Evolutionary conservation across 2,329 filamentous ascomycete species (phyloP), one percentile per base, ranked within the genome.

Genomic region (Botrytis deweyae): DNA sequence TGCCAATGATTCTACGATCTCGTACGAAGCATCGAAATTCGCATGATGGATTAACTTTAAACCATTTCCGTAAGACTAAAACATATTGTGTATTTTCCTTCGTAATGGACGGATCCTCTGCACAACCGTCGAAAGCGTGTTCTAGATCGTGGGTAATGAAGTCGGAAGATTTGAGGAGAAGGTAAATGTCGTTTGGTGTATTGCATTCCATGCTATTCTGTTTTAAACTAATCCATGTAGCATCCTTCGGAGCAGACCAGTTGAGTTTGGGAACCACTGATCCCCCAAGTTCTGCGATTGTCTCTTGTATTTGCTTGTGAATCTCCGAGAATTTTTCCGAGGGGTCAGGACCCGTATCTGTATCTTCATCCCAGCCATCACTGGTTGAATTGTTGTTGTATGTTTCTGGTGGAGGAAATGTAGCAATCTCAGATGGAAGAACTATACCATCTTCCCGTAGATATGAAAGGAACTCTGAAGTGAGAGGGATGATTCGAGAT

Each of bases 11-110:
- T 72, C 89, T 89, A 18, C 93, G 87, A 74, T 94, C 87, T 79
- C 95, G 93, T 58, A 98, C 96, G 80, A 98, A 99, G 82, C 95
- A 98, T 38, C 96, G 89, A 83, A 99, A 99, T 82, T 99, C 96
- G 74, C 98, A 89, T 0, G 94, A 92, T 0, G 95, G 94, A 81
- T 98, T 96, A 72, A 96, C 90, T 76, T 91, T 91, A 83, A 97
- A 93, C 83, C 93, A 95, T 81, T 97, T 93, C 49, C 96, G 90
- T 16, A 99, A 88, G 4, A 98, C 91, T 1, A 99, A 89, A 7
- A 86, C 85, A 70, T 83, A 83, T 10, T 82, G 77, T 4, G 84
- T 80, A 82, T 82, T 76, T 63, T 85, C 81, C 18, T 81, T 82
- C 36, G 76, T 75, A 71, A 76, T 62, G 18, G 76, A 72, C n/a